These are phyloP conservation scores for Globisporangium paroecandrum DNA, from an alignment of 352 stramenopile genomes.

Conservation along the genomic window DNA sequence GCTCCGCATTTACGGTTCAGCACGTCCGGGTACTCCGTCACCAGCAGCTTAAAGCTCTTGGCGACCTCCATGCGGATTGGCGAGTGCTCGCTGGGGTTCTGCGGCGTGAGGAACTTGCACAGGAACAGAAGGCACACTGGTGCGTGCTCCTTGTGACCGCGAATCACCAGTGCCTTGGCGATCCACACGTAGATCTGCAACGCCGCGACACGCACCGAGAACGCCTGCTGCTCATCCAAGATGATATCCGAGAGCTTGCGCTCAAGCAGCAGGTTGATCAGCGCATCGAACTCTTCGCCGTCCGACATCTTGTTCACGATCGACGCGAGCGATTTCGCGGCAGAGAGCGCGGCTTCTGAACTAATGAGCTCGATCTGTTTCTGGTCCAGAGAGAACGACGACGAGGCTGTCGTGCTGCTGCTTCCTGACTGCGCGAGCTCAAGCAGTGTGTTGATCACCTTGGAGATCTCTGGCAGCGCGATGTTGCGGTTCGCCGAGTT, in stretches of 20 bases:
- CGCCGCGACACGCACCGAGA: constrained; percentile 49
- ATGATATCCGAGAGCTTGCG: constrained; percentile 64
- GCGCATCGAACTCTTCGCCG: constrained; percentile 69
- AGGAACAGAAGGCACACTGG: constrained; percentile 67
- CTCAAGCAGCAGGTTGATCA: constrained; percentile 66
- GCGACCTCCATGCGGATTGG: constrained; percentile 68
- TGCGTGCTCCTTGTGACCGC: constrained; percentile 67
- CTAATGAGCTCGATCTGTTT: constrained; percentile 39
- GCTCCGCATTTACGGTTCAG: constrained; percentile 84
- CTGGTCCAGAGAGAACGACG: constrained; percentile 7
- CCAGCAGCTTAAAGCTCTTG: constrained; percentile 75
- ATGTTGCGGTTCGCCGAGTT: constrained; percentile 67
- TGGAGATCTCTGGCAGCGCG: constrained; percentile 51
- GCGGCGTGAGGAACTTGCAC: constrained; percentile 56
- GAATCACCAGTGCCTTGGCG: constrained; percentile 77
- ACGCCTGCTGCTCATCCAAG: constrained; percentile 30
- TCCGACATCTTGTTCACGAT: constrained; percentile 89
- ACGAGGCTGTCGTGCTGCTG: constrained; percentile 13
- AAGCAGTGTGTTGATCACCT: constrained; percentile 73
- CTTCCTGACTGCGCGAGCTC: constrained; percentile 61
- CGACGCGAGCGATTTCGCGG: constrained; percentile 73
- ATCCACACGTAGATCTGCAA: constrained; percentile 86
- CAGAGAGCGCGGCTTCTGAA: constrained; percentile 51
- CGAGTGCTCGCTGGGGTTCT: constrained; percentile 25
- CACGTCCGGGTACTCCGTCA: constrained; percentile 76